Evolutionary conservation across 495 filamentous ascomycete genomes (phyloP), one percentile per base, ranked within the genome.

Genomic region (Penicillium odoratum): DNA sequence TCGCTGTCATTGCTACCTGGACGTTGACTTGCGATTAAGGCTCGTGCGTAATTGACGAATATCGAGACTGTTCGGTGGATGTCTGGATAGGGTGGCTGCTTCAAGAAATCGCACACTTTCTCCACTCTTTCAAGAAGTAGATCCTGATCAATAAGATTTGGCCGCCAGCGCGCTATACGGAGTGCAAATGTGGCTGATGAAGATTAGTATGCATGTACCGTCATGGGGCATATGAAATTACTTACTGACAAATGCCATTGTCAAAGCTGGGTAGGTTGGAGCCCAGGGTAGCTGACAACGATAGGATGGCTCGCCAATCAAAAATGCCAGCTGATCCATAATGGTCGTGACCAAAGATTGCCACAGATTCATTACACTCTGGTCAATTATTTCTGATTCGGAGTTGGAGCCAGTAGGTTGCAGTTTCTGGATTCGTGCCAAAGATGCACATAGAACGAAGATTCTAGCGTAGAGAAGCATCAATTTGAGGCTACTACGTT

Each of bases 161-260:
- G 74, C 30, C 71, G 69, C 74, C 74, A 77, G 16, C 74, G 60
- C 6, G 74, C 74, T 28, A 77, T 71, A 25, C 74, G 66, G 18
- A 77, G 60, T 11, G 73, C 71, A 49, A 76, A 77, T 18, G 74
- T 77, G 28, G 73, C 74, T 77, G 18, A 31, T 44, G 38, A 36
- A 15, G 7, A 26, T 59, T 25, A 59, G 46, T 46, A 42, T 51
- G 38, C 26, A 42, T 31, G 50, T 30, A 58, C 28, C 18, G 33
- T 26, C 25, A 13, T n/a, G 8, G 31, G 36, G 38, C 11, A 5
- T 13, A 31, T 29, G 49, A 10, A 30, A 38, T 15, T 26, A 75
- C 74, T 71, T 64, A 77, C 74, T 74, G 44, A 77, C 71, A 61
- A 77, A 77, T 1, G 74, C 73, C 31, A 77, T 69, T 1, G 73